Base-by-base conservation (phyloP, 176 grass and related monocot genomes). In the Eragrostis curvula region DNA sequence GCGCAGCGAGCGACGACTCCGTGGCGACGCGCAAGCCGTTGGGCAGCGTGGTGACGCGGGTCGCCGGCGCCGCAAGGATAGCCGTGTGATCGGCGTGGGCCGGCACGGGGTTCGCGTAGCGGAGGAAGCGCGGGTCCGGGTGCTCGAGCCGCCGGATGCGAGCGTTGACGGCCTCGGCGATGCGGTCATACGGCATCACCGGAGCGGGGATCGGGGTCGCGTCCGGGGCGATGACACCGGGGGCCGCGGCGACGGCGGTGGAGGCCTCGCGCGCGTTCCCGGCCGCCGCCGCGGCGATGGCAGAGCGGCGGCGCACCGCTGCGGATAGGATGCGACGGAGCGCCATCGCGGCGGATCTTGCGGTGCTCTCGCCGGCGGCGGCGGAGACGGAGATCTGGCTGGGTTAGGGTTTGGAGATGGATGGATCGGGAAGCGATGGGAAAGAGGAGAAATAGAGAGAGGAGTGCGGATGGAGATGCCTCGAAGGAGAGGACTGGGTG, bases 1-100 rank as follows among this genome's bases (percentile, higher is more conserved):
- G 83, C 13, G 89, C 50, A 27, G 96, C 81, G 18, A 99, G 93
- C 20, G 87, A 80, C 10, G 96, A 96, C 82, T 99, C 96, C 23
- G 96, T 99, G 62, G 96, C 96, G 79, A 99, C 73, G 51, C 96
- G 92, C 49, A 99, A 80, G 56, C 96, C 96, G 28, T 90, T 96
- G 44, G 91, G 39, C 15, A 99, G 96, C 25, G 93, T 96, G 21
- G 96, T 99, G 27, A 96, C 91, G 61, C 87, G 91, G 78, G 96
- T 99, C 85, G 78, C 91, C 14, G 93, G 96, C 21, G 91, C 89
- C 11, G 89, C 86, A 53, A 99, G 91, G 79, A 96, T 93, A 49
- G 87, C 61, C 39, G 91, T 81, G 79, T 99, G 92, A 27, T 99
- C 93, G 58, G 77, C 90, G 56, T 96, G 90, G 74, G 87, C 70